A percentile compares a stretch with the other conserved stretches of the same genome.
Conservation (phyloP, 1,284 basidiomycete species). For the Ustilago trichophora region DNA sequence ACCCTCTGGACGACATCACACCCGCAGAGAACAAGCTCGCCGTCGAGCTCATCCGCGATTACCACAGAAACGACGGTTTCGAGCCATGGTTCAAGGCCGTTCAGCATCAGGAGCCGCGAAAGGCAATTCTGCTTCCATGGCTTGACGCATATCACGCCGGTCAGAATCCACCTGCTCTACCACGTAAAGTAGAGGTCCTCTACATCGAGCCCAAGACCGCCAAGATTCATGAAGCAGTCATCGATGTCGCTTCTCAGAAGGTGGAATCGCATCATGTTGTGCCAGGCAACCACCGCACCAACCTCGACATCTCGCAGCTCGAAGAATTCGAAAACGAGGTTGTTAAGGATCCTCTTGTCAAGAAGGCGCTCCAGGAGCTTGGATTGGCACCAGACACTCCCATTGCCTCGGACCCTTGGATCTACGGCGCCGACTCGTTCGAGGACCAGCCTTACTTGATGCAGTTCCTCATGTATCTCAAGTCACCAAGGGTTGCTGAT, state of each 20-base stretch:
- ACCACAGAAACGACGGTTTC: slow-evolving; percentile 13
- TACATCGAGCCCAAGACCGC: slow-evolving; percentile 29
- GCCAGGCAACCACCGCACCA: slow-evolving; percentile 13
- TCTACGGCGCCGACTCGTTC: slow-evolving; percentile 49
- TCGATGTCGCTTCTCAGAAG: slow-evolving; percentile 16
- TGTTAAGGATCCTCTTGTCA: slow-evolving; percentile 19
- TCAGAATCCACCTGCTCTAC: slow-evolving; percentile 5
- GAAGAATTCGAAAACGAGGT: slow-evolving; percentile 17
- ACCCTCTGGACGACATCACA: slow-evolving; percentile 38
- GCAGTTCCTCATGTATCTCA: slow-evolving; percentile 51
- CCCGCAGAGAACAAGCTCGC: slow-evolving; percentile 22
- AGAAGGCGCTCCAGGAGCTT: slow-evolving; percentile 41
- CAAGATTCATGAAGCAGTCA: slow-evolving; percentile 20
- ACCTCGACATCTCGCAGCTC: slow-evolving; percentile 42
- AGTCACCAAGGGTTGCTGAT: slow-evolving; percentile 17
- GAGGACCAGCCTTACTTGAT: slow-evolving; percentile 44
- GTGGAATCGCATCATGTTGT: slow-evolving; percentile 23
- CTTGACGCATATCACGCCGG: slow-evolving; percentile 35
- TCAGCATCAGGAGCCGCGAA: slow-evolving; percentile 38
- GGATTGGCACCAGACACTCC: slow-evolving; percentile 37
- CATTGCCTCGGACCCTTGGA: slow-evolving; percentile 51
- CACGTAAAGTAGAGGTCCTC: slow-evolving; percentile 25
- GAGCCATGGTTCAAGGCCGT: slow-evolving; percentile 44
- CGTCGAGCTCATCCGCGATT: slow-evolving; percentile 18
- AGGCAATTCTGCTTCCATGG: slow-evolving; percentile 28